These are phyloP conservation scores for Jackrogersella minutella DNA, from an alignment of 495 filamentous ascomycete genomes.

Conservation along the genomic window DNA sequence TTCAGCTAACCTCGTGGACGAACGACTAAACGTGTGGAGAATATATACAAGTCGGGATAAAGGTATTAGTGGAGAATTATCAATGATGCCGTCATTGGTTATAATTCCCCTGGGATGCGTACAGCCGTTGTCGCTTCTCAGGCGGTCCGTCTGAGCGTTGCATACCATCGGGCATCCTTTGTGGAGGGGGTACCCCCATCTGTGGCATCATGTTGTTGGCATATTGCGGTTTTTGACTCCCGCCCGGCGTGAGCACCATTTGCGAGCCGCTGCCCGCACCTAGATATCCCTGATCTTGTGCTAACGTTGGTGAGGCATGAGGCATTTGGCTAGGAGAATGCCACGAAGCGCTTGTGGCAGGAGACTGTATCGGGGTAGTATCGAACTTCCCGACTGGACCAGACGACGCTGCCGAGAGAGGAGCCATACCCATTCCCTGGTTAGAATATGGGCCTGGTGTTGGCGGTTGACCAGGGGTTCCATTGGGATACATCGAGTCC, in stretches of 20 bases:
- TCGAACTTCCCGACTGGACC: slow-evolving; percentile 71
- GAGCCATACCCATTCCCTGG: slow-evolving; percentile 64
- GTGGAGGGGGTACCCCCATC: slow-evolving; percentile 41
- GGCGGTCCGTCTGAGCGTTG: slow-evolving; percentile 44
- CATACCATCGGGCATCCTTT: slow-evolving; percentile 46
- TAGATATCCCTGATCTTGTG: slow-evolving; percentile 50
- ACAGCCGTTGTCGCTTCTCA: slow-evolving; percentile 50
- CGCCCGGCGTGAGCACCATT: slow-evolving; percentile 56
- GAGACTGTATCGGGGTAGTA: slow-evolving; percentile 79
- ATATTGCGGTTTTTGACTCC: slow-evolving; percentile 50
- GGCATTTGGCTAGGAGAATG: slow-evolving; percentile 76
- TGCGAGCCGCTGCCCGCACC: slow-evolving; percentile 49
- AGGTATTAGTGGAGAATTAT: slow-evolving; percentile 10
- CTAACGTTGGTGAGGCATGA: slow-evolving; percentile 66
- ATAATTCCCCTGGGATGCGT: slow-evolving; percentile 49
- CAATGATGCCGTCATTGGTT: slow-evolving; percentile 28
- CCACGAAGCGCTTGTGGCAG: slow-evolving; percentile 74
- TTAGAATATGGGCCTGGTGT: slow-evolving; percentile 59
- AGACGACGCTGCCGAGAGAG: slow-evolving; percentile 58
- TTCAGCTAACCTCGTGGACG: slow-evolving; percentile 5
- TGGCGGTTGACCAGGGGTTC: slow-evolving; percentile 37
- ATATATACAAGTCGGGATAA: slow-evolving; percentile 43
- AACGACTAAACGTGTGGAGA: slow-evolving; percentile 26
- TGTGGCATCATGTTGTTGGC: slow-evolving; percentile 44
- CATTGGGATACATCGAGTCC: slow-evolving; percentile 45